A percentile compares a stretch with the other conserved stretches of the same genome.
These are phyloP conservation scores for Nigrospora osmanthi DNA, from an alignment of 2,329 filamentous ascomycete genomes.

Conservation along the genomic window DNA sequence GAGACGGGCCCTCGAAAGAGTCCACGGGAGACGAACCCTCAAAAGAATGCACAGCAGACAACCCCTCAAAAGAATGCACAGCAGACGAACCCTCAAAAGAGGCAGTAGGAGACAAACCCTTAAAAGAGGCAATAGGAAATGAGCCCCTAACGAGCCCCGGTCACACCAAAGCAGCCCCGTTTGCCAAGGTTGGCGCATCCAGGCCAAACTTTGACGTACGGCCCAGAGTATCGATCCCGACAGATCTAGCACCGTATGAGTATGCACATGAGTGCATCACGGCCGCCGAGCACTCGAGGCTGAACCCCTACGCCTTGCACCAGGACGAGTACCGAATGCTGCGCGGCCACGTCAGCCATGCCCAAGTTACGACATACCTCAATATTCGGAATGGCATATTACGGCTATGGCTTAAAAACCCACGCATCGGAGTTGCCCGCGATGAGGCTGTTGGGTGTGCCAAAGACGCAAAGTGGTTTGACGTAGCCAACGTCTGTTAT, in stretches of 20 bases:
- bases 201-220: slow-evolving; percentile 49
- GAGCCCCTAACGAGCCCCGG: not conserved
- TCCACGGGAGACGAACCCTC: too few relatives aligned
- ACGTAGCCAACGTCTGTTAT: slow-evolving; percentile 79
- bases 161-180: not conserved
- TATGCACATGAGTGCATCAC: slow-evolving; percentile 90
- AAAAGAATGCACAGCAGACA: not conserved
- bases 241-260: slow-evolving; percentile 60
- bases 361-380: slow-evolving; percentile 89
- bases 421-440: slow-evolving; percentile 70
- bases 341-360: slow-evolving; percentile 72
- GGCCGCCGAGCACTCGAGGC: slow-evolving; percentile 79
- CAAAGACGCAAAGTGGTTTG: slow-evolving; percentile 80
- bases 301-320: slow-evolving; percentile 86
- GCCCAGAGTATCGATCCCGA: slow-evolving; percentile 78
- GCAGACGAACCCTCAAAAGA: slow-evolving; percentile 8
- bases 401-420: slow-evolving; percentile 81
- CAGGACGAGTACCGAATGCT: slow-evolving; percentile 75
- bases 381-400: slow-evolving; percentile 95
- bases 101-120: slow-evolving; percentile 4
- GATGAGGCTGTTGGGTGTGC: slow-evolving; percentile 89
- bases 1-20: too few relatives aligned
- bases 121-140: slow-evolving; percentile 13
- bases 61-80: not conserved
- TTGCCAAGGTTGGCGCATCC: slow-evolving; percentile 13